These are phyloP conservation scores for Sugiyamaella marilandica DNA, from an alignment of 805 yeast genomes.

Conservation along the genomic window DNA sequence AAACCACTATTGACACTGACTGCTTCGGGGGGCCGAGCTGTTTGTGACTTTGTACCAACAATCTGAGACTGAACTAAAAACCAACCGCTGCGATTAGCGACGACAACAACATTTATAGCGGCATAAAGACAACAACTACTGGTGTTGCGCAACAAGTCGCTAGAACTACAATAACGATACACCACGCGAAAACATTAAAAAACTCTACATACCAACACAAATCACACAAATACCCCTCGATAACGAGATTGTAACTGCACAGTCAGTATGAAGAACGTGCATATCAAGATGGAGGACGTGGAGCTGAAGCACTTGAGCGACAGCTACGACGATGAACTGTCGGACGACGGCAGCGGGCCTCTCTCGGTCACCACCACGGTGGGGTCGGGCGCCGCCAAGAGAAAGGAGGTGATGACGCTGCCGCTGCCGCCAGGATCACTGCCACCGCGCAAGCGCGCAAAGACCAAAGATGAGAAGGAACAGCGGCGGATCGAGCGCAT, in stretches of 20 bases:
- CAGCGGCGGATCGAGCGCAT: conserved; percentile 93
- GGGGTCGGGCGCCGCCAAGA: conserved; percentile 22
- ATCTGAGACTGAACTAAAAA: not conserved
- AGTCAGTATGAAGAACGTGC: not conserved
- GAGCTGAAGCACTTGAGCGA: not conserved
- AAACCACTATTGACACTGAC: not conserved
- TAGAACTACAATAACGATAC: too few relatives aligned
- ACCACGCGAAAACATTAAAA: too few relatives aligned
- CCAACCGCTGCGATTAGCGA: not conserved
- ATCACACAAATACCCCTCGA: too few relatives aligned
- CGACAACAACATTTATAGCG: not conserved
- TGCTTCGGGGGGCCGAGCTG: conserved; percentile 3
- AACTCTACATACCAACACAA: too few relatives aligned
- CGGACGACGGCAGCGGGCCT: conserved; percentile 2
- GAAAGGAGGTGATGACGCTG: conserved; percentile 30
- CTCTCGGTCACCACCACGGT: conserved; percentile 16
- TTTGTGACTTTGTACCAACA: not conserved
- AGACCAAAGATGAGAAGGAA: conserved; percentile 94
- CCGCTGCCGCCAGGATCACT: conserved; percentile 44
- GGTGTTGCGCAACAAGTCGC: too few relatives aligned
- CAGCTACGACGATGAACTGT: not conserved
- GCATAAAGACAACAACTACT: too few relatives aligned
- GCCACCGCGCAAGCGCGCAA: conserved; percentile 95
- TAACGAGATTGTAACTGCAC: too few relatives aligned
- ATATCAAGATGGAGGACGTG: conserved; percentile 1